A percentile compares a stretch with the other conserved stretches of the same genome.
Conservation (phyloP, 139 green algal species). For the Raphidocelis subcapitata region DNA sequence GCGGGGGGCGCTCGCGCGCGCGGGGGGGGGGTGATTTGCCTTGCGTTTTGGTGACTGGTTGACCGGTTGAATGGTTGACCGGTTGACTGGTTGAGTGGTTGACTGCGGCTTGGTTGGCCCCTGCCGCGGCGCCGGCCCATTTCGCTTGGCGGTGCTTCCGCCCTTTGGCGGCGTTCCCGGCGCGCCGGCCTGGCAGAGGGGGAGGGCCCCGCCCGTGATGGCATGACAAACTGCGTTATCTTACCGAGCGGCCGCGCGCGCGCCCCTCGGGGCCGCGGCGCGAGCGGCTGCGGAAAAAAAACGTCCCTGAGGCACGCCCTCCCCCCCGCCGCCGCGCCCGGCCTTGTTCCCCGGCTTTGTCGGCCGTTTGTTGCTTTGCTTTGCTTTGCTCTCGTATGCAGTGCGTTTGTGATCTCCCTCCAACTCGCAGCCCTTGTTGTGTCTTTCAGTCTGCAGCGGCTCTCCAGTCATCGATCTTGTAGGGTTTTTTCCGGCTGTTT, state of each 20-base stretch:
- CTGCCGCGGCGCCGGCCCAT: not conserved
- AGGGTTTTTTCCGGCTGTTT: no score
- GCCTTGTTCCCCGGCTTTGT: not conserved
- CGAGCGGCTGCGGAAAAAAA: constrained; percentile 21
- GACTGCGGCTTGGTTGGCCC: not conserved
- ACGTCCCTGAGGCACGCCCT: constrained; percentile 29
- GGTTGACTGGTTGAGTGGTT: not conserved
- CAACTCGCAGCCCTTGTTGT: no score
- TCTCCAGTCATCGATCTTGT: no score
- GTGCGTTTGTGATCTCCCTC: no score
- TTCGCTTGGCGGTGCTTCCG: no score
- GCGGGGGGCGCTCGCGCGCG: not conserved
- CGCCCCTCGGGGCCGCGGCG: not conserved
- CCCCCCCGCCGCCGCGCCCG: not conserved
- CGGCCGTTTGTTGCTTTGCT: no score
- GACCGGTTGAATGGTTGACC: not conserved
- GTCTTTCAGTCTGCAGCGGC: no score
- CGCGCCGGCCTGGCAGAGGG: not conserved
- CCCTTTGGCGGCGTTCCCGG: not conserved
- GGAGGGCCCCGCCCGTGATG: constrained; percentile 45
- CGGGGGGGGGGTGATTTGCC: no score
- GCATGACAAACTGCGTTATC: constrained; percentile 69
- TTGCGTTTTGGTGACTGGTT: no score
- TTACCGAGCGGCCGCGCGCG: constrained; percentile 32
- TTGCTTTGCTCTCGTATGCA: no score